Evolutionary conservation across 2,329 filamentous ascomycete species (phyloP).

Genomic region (Ophiostoma sp.): DNA sequence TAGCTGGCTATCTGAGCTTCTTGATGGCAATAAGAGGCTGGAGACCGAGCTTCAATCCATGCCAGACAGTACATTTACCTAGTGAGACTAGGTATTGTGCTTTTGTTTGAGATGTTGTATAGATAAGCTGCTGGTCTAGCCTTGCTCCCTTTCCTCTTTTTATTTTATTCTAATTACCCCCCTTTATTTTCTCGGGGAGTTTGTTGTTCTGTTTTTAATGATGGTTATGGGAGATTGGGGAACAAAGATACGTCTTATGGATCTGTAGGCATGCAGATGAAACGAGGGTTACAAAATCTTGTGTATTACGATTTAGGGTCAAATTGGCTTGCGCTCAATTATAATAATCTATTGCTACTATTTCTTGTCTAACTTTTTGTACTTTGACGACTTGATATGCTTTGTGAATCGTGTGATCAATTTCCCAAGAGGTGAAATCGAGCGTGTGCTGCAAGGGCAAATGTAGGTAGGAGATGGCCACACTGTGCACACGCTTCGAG

Average conservation of each 20-base stretch:
- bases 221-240: neutral
- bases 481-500: constrained; percentile 33
- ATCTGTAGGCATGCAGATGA: neutral
- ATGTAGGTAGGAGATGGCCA: constrained; percentile 34
- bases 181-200: neutral
- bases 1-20: constrained; percentile 73
- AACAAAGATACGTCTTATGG: neutral
- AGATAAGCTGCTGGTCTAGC: neutral
- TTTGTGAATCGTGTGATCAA: neutral
- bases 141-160: neutral
- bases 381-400: neutral
- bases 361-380: neutral
- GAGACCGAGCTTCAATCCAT: constrained; percentile 52
- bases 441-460: constrained; percentile 36
- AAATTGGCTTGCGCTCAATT: neutral
- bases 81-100: neutral
- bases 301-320: neutral
- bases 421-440: constrained; percentile 34
- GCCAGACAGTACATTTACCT: neutral
- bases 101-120: neutral
- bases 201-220: neutral
- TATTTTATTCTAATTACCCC: neutral
- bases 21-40: constrained; percentile 66
- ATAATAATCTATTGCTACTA: neutral
- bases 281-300: neutral